phyloP scores from a whole-genome alignment of 176 grass and related monocot genomes.

The Triticum monococcum region DNA sequence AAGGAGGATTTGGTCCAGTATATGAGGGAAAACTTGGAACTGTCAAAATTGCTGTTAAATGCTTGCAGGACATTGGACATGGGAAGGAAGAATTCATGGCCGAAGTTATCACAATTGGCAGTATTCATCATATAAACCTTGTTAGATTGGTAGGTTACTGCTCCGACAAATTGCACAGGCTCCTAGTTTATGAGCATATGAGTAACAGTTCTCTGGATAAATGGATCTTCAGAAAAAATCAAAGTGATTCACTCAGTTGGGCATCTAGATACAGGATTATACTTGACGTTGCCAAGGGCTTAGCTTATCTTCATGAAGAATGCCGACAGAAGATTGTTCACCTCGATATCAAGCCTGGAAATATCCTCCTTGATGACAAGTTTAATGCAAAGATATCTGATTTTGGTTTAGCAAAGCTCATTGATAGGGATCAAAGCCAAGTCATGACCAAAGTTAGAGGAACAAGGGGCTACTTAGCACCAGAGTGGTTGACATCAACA shows the following conservation, averaged over 20 bases:
- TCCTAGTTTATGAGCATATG: constrained; percentile 85
- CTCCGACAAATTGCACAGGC: constrained; percentile 66
- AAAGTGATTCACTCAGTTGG: constrained; percentile 64
- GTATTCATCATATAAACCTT: constrained; percentile 82
- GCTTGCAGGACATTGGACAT: constrained; percentile 59
- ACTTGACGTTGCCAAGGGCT: constrained; percentile 63
- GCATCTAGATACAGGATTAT: constrained; percentile 62
- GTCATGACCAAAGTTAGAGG: constrained; percentile 82
- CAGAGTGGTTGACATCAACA: constrained; percentile 73
- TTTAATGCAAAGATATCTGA: constrained; percentile 79
- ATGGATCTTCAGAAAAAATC: constrained; percentile 64
- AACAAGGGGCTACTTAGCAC: constrained; percentile 77
- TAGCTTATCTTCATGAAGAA: constrained; percentile 75
- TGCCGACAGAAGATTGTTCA: constrained; percentile 80
- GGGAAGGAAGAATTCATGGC: constrained; percentile 83
- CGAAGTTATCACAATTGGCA: constrained; percentile 75
- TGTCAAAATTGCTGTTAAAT: constrained; percentile 59
- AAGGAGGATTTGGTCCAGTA: constrained; percentile 85
- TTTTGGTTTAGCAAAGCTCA: constrained; percentile 84
- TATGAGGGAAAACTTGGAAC: constrained; percentile 55
- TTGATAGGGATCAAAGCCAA: constrained; percentile 78
- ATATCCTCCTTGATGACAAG: constrained; percentile 78
- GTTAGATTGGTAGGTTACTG: constrained; percentile 71
- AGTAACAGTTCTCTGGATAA: constrained; percentile 67
- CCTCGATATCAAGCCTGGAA: constrained; percentile 73